Base-by-base conservation (phyloP, 23 red algal species). In the Gracilaria vermiculophylla region DNA sequence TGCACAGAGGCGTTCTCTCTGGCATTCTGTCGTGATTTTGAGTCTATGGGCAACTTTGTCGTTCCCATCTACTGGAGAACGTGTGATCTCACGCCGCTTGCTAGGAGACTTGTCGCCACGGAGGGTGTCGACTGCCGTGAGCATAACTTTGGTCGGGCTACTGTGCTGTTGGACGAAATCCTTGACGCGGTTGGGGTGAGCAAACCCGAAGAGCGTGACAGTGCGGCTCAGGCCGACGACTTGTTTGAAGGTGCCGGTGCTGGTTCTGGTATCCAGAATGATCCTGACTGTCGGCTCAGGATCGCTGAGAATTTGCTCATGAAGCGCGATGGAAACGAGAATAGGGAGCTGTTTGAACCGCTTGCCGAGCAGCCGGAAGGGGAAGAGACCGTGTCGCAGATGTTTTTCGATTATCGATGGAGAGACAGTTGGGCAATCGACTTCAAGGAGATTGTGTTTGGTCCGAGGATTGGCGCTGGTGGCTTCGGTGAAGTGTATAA, bases 401-500 rank as follows among this genome's bases (percentile, higher is more conserved):
- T 83, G 60, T 95, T 95, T 64, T 97, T 97, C 69, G 90, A 93
- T 52, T 42, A 47, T 36, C 72, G 48, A 35, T 99, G 92, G 92
- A 76, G 80, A 74, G 82, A 77, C 33, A 74, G 36, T 69, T 99
- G 97, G 97, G 82, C 74, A 15, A 83, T 99, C 43, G 97, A 95
- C 66, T 96, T 94, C 72, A 56, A 85, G 37, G 47, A 64, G 28
- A 80, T 99, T 36, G 91, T 94, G 25, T 81, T 99, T 58, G 97
- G 97, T 43, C 88, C 97, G 48, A 75, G 92, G 19, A 95, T 99
- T 66, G 97, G 97, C 27, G 92, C 92, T 24, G 97, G 97, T 20
- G 97, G 97, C 25, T 96, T 94, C 74, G 97, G 97, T 20, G 97
- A 99, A 53, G 97, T 99, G 19, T 95, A 95, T 82, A 94, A 95